These are phyloP conservation scores for Salpingoeca rosetta DNA, from an alignment of 78 protist genomes.

Conservation along the genomic window DNA sequence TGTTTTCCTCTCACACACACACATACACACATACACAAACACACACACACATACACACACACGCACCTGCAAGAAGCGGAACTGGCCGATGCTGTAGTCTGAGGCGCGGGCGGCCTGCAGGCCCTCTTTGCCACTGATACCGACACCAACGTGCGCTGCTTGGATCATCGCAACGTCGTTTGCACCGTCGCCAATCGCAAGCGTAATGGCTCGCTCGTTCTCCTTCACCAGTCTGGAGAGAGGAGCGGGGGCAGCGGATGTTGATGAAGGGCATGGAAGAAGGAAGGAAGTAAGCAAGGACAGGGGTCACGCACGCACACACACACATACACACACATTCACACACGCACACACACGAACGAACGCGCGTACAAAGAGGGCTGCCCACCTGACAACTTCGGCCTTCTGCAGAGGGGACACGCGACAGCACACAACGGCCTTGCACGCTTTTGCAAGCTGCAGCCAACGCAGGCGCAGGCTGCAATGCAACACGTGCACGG, in stretches of 20 bases:
- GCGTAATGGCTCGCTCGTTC: constrained; percentile 19
- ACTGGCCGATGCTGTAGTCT: constrained; percentile 52
- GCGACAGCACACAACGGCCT: constrained; percentile 79
- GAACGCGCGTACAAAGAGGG: no score
- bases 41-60: neutral
- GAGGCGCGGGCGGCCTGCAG: constrained; percentile 58
- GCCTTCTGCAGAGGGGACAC: constrained; percentile 83
- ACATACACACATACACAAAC: no score
- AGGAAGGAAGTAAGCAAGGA: no score
- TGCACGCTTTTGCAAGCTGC: constrained; percentile 31
- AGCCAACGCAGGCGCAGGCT: neutral
- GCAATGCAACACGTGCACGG: neutral
- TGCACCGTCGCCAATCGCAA: constrained; percentile 82
- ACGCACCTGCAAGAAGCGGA: neutral
- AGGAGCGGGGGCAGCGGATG: constrained; percentile 1
- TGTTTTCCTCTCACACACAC: neutral
- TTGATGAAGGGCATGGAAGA: no score
- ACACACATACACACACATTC: no score
- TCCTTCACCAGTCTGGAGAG: neutral
- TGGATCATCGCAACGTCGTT: constrained; percentile 71
- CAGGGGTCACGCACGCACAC: no score
- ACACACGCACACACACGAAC: no score
- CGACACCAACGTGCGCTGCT: constrained; percentile 57
- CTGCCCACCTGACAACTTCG: constrained; percentile 23
- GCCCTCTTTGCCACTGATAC: constrained; percentile 26